Evolutionary conservation across 192 early-diverging fungal species (phyloP), one percentile per base, ranked within the genome.

Genomic region (Backusella parvicylindrica): DNA sequence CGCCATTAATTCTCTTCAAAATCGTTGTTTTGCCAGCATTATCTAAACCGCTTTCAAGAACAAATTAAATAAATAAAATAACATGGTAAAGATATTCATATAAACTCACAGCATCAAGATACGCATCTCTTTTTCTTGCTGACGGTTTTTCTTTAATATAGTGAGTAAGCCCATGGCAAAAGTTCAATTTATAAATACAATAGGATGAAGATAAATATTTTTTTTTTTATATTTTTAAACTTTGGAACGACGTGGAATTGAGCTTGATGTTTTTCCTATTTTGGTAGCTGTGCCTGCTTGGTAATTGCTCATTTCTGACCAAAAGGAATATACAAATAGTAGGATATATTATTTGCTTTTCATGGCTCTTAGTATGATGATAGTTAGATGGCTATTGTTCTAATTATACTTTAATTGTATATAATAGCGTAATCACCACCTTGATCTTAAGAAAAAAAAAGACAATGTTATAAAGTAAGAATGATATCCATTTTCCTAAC

Each of bases 21-120:
- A 98, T 98, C 8, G 98, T 99, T 0, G 98, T 99, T 77, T 99
- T 99, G 72, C 98, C 98, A 0, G 98, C 98, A 89, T 99, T 99
- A 84, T 99, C 98, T 0, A 99, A 87, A 0, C 98, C 98, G 13
- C 92, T 92, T 21, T 75, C 40, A 28, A 0, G 68, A 30, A 75
- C 30, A 38, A 26, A 18, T 12, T n/a, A n/a, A 5, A 6, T 75
- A 47, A 53, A 68, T 23, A 13, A n/a, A 16, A 37, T 68, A 21
- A 37, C 6, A 13, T 49, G 6, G 16, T 47, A 64, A 69, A 33
- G 30, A 16, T 18, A 26, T 32, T 23, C 53, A 1, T 9, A 15
- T 68, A 8, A 11, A 75, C 88, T 85, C 77, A 91, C 85, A 99
- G 89, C 69, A 99, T 94, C 8, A 98, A 83, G 47, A 99, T 84